Conservation (phyloP, 305 asterid species). For the Fraxinus sp. region DNA sequence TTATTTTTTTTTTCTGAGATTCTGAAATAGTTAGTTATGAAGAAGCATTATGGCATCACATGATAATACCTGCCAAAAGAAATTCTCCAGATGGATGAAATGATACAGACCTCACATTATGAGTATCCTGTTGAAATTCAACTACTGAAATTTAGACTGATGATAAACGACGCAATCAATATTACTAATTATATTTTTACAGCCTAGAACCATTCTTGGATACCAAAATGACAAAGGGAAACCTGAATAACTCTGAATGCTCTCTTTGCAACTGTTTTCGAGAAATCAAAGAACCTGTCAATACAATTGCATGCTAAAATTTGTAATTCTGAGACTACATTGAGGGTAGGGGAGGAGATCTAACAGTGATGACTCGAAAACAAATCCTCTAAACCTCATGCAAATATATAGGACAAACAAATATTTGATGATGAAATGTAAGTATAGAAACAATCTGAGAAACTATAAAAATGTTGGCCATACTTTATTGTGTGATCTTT, state of each 20-base stretch:
- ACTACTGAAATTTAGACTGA: conserved; percentile 18
- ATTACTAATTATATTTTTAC: background rate
- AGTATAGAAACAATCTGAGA: conserved; percentile 21
- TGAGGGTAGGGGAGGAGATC: conserved; percentile 16
- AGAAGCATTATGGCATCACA: conserved; percentile 11
- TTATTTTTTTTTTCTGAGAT: background rate
- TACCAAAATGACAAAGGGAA: conserved; percentile 17
- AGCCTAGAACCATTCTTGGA: conserved; percentile 19
- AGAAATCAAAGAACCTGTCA: conserved; percentile 87
- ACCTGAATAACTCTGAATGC: conserved; percentile 88
- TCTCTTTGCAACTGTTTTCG: conserved; percentile 70
- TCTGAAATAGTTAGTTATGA: conserved; percentile 6
- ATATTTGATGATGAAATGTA: conserved; percentile 2
- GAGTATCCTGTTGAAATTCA: conserved; percentile 70
- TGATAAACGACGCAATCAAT: conserved; percentile 17
- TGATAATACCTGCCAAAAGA: conserved; percentile 66
- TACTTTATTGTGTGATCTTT: conserved; percentile 93
- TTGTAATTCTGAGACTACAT: conserved; percentile 12
- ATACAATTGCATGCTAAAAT: conserved; percentile 14
- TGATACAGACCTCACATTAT: conserved; percentile 82
- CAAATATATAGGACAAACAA: conserved; percentile 13
- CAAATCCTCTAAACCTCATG: background rate
- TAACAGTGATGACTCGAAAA: conserved; percentile 14
- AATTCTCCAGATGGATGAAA: conserved; percentile 87
- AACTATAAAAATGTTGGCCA: conserved; percentile 9